Conservation (phyloP, 108 stramenopile genomes). For the Parietichytrium sp. region DNA sequence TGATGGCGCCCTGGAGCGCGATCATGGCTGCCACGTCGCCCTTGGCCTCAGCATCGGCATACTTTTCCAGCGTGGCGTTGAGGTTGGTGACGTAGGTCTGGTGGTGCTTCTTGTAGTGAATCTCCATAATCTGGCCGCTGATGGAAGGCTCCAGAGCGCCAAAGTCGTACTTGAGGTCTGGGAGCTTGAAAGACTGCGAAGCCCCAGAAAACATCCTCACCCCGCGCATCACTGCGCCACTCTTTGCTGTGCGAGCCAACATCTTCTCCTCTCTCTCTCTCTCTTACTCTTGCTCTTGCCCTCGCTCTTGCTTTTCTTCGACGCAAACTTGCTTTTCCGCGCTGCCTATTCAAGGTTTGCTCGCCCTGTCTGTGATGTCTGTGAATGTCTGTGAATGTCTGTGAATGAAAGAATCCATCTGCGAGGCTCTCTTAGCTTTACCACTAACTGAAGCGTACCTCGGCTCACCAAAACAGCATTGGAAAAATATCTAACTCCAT, state of each 20-base stretch:
- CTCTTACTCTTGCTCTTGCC: too few species aligned
- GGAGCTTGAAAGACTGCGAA: slow-evolving; percentile 64
- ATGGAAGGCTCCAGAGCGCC: slow-evolving; percentile 82
- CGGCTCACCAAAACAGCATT: too few species aligned
- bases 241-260: slow-evolving; percentile 1
- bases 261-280: too few species aligned
- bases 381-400: too few species aligned
- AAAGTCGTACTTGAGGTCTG: slow-evolving; percentile 86
- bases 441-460: too few species aligned
- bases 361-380: too few species aligned
- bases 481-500: too few species aligned
- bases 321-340: too few species aligned
- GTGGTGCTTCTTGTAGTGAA: slow-evolving; percentile 88
- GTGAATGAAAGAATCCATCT: too few species aligned
- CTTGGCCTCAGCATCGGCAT: slow-evolving; percentile 35
- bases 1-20: slow-evolving; percentile 48
- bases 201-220: slow-evolving; percentile 43
- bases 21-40: slow-evolving; percentile 45
- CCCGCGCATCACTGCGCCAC: background rate
- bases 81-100: slow-evolving; percentile 87
- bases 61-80: slow-evolving; percentile 79
- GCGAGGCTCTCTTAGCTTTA: too few species aligned
- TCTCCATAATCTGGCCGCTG: slow-evolving; percentile 82
- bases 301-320: too few species aligned
- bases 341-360: too few species aligned